A percentile compares a stretch with the other conserved stretches of the same genome.
These are phyloP conservation scores for Diutina pseudorugosa DNA, from an alignment of 1,139 yeast species.

Conservation along the genomic window DNA sequence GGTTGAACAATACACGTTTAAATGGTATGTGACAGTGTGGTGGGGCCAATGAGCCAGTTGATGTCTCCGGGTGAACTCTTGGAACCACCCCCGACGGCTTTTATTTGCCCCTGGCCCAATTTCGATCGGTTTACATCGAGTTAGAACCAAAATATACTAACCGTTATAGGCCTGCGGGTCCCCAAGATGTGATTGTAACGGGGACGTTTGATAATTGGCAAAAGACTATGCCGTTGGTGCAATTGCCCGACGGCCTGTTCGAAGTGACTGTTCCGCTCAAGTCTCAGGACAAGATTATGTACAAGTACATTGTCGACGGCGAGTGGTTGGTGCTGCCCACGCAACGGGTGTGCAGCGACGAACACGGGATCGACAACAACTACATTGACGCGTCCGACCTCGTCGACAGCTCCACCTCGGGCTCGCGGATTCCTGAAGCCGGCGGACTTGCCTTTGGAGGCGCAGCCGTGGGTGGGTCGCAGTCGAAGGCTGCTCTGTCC, in stretches of 20 bases:
- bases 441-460: slow-evolving; percentile 16
- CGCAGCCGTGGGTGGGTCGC: slow-evolving; percentile 5
- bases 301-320: slow-evolving; percentile 69
- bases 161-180: slow-evolving; percentile 54
- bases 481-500: not conserved
- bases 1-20: slow-evolving; percentile 10
- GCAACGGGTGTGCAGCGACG: slow-evolving; percentile 35
- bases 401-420: slow-evolving; percentile 11
- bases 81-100: not conserved
- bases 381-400: slow-evolving; percentile 33
- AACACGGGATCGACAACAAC: slow-evolving; percentile 51
- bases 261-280: slow-evolving; percentile 45
- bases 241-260: slow-evolving; percentile 49
- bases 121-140: too few relatives aligned
- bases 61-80: not conserved
- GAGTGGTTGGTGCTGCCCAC: slow-evolving; percentile 44
- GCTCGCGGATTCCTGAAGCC: slow-evolving; percentile 9
- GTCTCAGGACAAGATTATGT: slow-evolving; percentile 28
- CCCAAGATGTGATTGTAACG: slow-evolving; percentile 58
- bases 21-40: slow-evolving; percentile 12
- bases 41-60: not conserved
- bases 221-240: slow-evolving; percentile 43
- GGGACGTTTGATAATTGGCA: slow-evolving; percentile 75
- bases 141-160: not conserved
- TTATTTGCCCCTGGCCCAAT: not conserved